These are phyloP conservation scores for Secale cereale DNA, from an alignment of 176 grass and related monocot species.

Conservation along the genomic window DNA sequence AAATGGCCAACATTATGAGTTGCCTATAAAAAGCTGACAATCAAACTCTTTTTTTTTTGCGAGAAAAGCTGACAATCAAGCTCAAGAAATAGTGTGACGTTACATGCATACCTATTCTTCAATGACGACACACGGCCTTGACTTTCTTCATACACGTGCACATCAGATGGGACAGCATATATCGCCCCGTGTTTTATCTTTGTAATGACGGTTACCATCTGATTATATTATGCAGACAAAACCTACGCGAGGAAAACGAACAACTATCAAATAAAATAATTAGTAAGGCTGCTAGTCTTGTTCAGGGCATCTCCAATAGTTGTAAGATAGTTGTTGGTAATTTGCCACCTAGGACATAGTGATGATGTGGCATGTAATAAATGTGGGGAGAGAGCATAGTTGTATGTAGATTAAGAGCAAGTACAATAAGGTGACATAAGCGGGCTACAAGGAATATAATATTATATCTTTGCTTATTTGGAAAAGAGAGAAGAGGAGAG, in stretches of 20 bases:
- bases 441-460: too few species aligned
- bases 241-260: background rate
- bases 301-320: too few species aligned
- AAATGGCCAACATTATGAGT: background rate
- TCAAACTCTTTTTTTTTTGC: too few species aligned
- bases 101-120: background rate
- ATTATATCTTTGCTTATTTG: too few species aligned
- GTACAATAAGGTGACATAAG: too few species aligned
- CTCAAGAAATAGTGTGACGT: background rate
- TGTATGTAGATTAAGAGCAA: too few species aligned
- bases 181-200: background rate
- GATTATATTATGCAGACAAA: background rate
- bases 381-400: too few species aligned
- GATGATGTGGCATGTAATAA: too few species aligned
- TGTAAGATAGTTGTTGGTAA: too few species aligned
- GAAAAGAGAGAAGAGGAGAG: too few species aligned
- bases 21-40: background rate
- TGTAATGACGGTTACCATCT: background rate
- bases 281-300: background rate
- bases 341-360: too few species aligned
- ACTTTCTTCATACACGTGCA: constrained; percentile 3
- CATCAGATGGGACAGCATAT: background rate
- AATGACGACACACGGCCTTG: background rate
- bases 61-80: too few species aligned
- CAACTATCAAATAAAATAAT: background rate